Evolutionary conservation across 1,284 basidiomycete species (phyloP).

Genomic region (Ceratobasidium papillatum): DNA sequence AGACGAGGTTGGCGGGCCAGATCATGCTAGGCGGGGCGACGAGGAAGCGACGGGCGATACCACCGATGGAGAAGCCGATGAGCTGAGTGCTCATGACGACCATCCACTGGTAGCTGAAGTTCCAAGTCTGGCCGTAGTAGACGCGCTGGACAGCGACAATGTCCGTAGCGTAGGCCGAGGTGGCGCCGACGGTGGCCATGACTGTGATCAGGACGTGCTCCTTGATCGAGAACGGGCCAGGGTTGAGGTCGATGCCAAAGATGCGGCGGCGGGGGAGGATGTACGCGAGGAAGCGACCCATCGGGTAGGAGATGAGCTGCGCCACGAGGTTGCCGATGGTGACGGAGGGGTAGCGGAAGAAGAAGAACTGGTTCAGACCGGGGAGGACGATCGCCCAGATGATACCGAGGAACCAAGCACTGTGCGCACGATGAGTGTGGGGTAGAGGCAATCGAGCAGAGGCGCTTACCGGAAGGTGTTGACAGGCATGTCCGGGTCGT

Average conservation of each 20-base stretch:
- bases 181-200: constrained; percentile 51
- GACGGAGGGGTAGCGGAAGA: constrained; percentile 53
- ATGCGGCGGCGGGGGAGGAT: constrained; percentile 62
- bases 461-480: constrained; percentile 51
- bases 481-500: constrained; percentile 51
- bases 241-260: constrained; percentile 65
- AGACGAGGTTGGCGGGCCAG: constrained; percentile 74
- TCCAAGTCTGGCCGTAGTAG: constrained; percentile 60
- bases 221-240: constrained; percentile 79
- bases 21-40: constrained; percentile 84
- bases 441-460: constrained; percentile 27
- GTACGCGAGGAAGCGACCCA: constrained; percentile 61
- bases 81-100: constrained; percentile 72
- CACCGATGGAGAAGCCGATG: constrained; percentile 74
- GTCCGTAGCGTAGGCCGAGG: constrained; percentile 55
- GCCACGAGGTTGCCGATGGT: constrained; percentile 54
- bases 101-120: constrained; percentile 57
- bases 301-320: constrained; percentile 59
- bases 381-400: constrained; percentile 62
- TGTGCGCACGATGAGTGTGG: background rate
- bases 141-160: constrained; percentile 70
- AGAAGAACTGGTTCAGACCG: constrained; percentile 58
- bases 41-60: constrained; percentile 68
- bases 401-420: constrained; percentile 57
- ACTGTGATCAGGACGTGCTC: constrained; percentile 62